A percentile compares a stretch with the other conserved stretches of the same genome.
Conservation (phyloP, 2,329 filamentous ascomycete genomes). For the Claviceps monticola region DNA sequence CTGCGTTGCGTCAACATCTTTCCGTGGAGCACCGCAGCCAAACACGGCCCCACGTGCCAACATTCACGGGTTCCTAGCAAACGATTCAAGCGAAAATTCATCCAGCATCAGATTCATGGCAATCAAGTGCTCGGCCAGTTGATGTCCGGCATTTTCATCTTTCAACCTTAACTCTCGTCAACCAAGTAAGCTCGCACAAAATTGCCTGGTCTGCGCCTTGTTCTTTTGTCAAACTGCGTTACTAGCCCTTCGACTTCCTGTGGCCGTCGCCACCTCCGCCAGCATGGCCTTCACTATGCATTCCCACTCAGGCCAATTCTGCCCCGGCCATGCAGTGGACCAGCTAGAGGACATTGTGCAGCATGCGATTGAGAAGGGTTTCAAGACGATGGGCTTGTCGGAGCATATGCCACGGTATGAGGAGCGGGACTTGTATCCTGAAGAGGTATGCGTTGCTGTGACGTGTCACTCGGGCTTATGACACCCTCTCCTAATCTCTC, state of each 20-base stretch:
- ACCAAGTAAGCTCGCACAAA: too few relatives aligned
- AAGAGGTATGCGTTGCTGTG: conserved; percentile 46
- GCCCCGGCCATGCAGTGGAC: conserved; percentile 75
- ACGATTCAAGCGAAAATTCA: neutral
- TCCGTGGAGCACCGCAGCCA: neutral
- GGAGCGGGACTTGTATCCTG: conserved; percentile 71
- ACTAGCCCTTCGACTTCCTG: too few relatives aligned
- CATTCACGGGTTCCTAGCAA: neutral
- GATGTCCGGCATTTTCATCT: too few relatives aligned
- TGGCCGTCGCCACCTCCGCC: neutral
- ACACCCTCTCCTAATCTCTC: neutral
- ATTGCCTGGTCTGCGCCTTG: too few relatives aligned
- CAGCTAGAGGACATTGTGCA: conserved; percentile 72
- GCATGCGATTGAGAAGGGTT: conserved; percentile 62
- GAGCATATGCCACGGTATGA: conserved; percentile 86
- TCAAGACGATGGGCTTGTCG: conserved; percentile 74
- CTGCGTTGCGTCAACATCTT: too few relatives aligned
- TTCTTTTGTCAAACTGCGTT: too few relatives aligned
- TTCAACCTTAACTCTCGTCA: too few relatives aligned
- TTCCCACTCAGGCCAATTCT: conserved; percentile 96
- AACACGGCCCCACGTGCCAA: neutral
- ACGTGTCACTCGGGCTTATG: neutral
- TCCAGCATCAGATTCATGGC: neutral
- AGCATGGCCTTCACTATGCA: conserved; percentile 94
- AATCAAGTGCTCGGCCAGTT: too few relatives aligned